Evolutionary conservation across 345 rosid species (phyloP).

Genomic region (Anastatica hierochuntica): DNA sequence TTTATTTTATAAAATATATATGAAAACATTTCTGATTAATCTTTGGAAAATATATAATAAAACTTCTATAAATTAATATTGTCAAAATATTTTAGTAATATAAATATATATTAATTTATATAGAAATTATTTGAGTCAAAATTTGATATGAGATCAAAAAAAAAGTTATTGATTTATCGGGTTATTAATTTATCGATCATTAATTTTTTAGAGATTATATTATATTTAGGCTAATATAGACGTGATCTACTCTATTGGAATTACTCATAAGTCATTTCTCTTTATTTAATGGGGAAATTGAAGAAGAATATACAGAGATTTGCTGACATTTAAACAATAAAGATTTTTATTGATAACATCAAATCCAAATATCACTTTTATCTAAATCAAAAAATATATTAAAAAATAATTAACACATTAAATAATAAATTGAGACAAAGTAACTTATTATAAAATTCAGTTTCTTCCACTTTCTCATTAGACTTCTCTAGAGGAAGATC

Average conservation of each 20-base stretch:
- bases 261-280: neutral
- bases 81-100: too few species aligned
- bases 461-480: neutral
- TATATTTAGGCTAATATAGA: neutral
- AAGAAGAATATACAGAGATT: neutral
- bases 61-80: too few species aligned
- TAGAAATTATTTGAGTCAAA: too few species aligned
- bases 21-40: too few species aligned
- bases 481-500: constrained; percentile 12
- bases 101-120: too few species aligned
- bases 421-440: neutral
- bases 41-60: too few species aligned
- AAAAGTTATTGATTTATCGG: too few species aligned
- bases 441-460: constrained; percentile 5
- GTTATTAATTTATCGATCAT: too few species aligned
- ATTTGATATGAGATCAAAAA: too few species aligned
- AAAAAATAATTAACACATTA: neutral
- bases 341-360: neutral
- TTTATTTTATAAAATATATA: too few species aligned
- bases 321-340: neutral
- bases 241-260: neutral
- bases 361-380: constrained; percentile 7
- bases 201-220: neutral
- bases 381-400: neutral
- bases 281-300: neutral